phyloP scores from a whole-genome alignment of 1,284 basidiomycete genomes.

The Mycena sp. region DNA sequence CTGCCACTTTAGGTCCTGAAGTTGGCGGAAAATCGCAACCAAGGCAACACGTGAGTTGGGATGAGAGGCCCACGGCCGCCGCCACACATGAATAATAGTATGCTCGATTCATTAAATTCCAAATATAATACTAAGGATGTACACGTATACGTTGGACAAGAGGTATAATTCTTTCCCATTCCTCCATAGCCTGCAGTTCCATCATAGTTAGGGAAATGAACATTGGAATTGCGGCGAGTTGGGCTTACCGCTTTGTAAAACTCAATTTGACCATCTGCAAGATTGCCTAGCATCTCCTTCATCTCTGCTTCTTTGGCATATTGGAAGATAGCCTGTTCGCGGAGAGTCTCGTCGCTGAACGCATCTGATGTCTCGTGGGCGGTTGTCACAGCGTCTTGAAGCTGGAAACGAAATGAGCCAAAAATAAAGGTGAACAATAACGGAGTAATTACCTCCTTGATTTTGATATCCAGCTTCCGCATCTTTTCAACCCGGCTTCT shows the following conservation, averaged over 20 bases:
- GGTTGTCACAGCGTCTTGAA: slow-evolving; percentile 95
- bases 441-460: slow-evolving; percentile 81
- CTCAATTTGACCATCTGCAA: slow-evolving; percentile 95
- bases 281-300: slow-evolving; percentile 90
- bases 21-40: neutral
- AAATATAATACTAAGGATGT: slow-evolving; percentile 50
- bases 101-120: slow-evolving; percentile 25
- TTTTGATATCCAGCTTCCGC: slow-evolving; percentile 91
- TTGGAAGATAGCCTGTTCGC: slow-evolving; percentile 92
- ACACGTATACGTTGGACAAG: slow-evolving; percentile 88
- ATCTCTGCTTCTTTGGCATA: slow-evolving; percentile 92
- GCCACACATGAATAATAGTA: neutral
- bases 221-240: neutral
- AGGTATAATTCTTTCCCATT: slow-evolving; percentile 92
- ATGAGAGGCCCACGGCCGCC: too few relatives aligned
- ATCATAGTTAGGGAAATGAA: slow-evolving; percentile 12
- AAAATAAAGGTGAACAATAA: neutral
- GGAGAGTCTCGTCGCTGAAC: slow-evolving; percentile 93
- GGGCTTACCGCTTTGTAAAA: slow-evolving; percentile 85
- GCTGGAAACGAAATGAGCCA: slow-evolving; percentile 53
- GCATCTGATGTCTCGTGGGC: slow-evolving; percentile 96
- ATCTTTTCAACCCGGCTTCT: slow-evolving; percentile 92
- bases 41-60: too few relatives aligned
- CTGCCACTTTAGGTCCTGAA: too few relatives aligned
- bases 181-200: slow-evolving; percentile 80